Base-by-base conservation (phyloP, 257 asterid species). In the Solanum corneliomulleri region DNA sequence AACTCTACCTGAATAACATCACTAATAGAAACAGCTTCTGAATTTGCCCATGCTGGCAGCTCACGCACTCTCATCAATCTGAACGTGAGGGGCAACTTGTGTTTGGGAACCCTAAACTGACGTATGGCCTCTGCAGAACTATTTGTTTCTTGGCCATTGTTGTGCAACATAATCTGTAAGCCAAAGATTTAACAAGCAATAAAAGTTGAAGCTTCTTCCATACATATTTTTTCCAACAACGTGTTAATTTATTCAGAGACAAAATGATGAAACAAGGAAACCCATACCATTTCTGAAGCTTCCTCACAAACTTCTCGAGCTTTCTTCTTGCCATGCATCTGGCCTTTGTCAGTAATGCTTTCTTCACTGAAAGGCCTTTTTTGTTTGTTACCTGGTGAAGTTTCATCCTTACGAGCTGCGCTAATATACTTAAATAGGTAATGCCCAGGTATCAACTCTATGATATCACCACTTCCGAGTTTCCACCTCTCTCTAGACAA, bases 361-460 rank as follows among this genome's bases (percentile, higher is more conserved):
- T 87, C 95, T 85, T 89, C 97, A 90, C 84, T 87, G 87, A 89
- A 87, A 88, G 90, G 86, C 91, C 98, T 92, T 90, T 95, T 94
- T 83, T 80, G 92, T 87, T 90, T 88, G 87, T 66, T 84, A 42
- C 85, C 23, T 5, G 88, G 78, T 75, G 88, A 88, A 11, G 56
- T 88, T 85, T 86, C 91, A 45, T 86, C 86, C 87, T 91, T 86
- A 86, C 83, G 33, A 86, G 56, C 44, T 29, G 86, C 72, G 68
- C 90, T 87, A n/a, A 93, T 96, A 88, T 94, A 97, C 92, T 91
- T 95, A 91, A 94, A 95, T 85, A 93, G 87, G 95, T 97, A 92
- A 89, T 90, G 93, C 72, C 99, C 99, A 1, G 99, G 99, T 90
- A 97, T 94, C 88, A 97, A 88, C 92, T 97, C 99, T 82, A 97